These are phyloP conservation scores for Umbellularia californica DNA, from an alignment of 164 flowering plant genomes.

Conservation along the genomic window DNA sequence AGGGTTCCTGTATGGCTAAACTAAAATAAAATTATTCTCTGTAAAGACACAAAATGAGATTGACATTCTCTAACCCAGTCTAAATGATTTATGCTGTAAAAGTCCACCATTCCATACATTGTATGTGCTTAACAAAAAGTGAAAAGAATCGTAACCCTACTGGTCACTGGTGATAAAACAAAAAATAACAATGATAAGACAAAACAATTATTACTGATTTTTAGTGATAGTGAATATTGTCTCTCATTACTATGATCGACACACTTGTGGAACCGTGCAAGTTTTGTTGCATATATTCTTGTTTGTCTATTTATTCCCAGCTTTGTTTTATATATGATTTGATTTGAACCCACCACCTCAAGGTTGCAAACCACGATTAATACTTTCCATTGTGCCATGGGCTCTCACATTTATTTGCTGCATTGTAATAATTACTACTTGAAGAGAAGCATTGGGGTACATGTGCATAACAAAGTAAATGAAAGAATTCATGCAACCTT, in stretches of 20 bases:
- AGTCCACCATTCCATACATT: conserved; percentile 16
- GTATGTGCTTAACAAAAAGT: conserved; percentile 16
- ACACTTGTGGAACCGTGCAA: conserved; percentile 1
- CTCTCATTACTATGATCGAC: background rate
- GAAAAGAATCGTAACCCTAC: conserved; percentile 11
- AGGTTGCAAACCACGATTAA: too few species aligned
- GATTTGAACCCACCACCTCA: too few species aligned
- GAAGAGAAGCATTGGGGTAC: too few species aligned
- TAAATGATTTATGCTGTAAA: conserved; percentile 11
- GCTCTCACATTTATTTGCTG: too few species aligned
- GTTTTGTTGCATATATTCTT: background rate
- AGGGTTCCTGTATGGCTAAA: conserved; percentile 8
- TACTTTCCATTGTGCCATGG: too few species aligned
- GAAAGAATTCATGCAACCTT: too few species aligned
- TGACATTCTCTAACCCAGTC: conserved; percentile 30
- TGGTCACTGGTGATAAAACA: conserved; percentile 8
- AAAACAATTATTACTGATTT: background rate
- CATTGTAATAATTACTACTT: too few species aligned
- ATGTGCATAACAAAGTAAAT: too few species aligned
- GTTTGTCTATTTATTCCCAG: too few species aligned
- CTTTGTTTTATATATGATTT: too few species aligned
- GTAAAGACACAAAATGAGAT: conserved; percentile 22
- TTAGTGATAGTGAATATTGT: conserved; percentile 1
- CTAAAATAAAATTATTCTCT: conserved; percentile 17
- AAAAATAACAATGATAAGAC: conserved; percentile 11